Conservation (phyloP, 495 filamentous ascomycete genomes). For the Aspergillus sclerotiicarbonarius region DNA sequence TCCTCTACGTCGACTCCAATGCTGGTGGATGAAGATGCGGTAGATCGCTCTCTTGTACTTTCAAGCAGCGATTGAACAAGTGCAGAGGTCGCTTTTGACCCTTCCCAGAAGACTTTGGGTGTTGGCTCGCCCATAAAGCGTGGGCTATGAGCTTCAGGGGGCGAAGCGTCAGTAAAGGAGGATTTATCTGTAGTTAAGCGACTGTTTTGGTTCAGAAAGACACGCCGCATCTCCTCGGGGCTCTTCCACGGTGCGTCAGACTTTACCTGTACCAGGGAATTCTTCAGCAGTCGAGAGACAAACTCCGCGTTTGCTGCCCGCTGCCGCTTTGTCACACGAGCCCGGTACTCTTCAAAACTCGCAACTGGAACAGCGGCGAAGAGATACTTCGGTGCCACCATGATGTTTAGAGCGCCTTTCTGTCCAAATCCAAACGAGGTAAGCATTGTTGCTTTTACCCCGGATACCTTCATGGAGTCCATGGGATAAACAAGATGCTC, state of each 20-base stretch:
- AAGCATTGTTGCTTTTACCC: constrained; percentile 92
- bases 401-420: constrained; percentile 94
- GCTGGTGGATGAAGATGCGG: constrained; percentile 35
- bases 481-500: constrained; percentile 96
- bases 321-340: constrained; percentile 84
- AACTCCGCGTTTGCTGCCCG: constrained; percentile 12
- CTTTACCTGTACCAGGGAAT: constrained; percentile 25
- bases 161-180: not conserved
- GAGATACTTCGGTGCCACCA: constrained; percentile 91
- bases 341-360: constrained; percentile 48
- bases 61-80: constrained; percentile 14
- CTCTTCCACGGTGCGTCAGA: constrained; percentile 18
- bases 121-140: not conserved
- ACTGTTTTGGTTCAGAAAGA: constrained; percentile 90
- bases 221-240: constrained; percentile 71
- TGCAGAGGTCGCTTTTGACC: not conserved
- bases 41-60: not conserved
- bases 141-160: not conserved
- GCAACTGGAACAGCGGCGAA: constrained; percentile 70
- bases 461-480: constrained; percentile 86
- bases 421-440: constrained; percentile 99
- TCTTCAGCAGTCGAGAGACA: constrained; percentile 58
- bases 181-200: constrained; percentile 25
- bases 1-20: constrained; percentile 91
- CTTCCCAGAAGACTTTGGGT: not conserved